Conservation (phyloP, 208 protist genomes). For the Wallacemonas sp. region DNA sequence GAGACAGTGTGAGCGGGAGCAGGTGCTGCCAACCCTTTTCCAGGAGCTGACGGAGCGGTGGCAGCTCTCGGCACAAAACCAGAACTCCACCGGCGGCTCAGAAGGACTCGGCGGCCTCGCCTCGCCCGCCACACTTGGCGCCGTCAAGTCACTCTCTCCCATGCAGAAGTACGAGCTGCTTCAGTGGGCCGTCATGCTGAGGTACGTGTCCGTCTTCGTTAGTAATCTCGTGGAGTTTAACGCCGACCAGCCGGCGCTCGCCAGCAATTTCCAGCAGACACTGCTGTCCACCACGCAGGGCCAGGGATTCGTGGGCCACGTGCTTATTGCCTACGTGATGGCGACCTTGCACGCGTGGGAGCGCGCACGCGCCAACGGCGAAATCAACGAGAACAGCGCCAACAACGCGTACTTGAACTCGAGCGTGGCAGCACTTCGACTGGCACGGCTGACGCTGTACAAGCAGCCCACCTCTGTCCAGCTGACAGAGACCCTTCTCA, state of each 20-base stretch:
- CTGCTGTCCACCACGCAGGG: constrained; percentile 21
- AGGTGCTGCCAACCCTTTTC: constrained; percentile 42
- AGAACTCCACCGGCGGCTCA: constrained; percentile 19
- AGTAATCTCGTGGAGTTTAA: constrained; percentile 80
- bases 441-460: constrained; percentile 72
- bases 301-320: constrained; percentile 50
- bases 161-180: constrained; percentile 58
- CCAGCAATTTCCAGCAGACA: constrained; percentile 38
- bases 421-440: constrained; percentile 26
- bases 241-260: constrained; percentile 24
- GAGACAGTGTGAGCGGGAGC: constrained; percentile 25
- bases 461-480: constrained; percentile 20
- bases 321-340: constrained; percentile 61
- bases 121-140: constrained; percentile 23
- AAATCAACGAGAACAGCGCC: constrained; percentile 7
- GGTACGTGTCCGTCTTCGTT: constrained; percentile 58
- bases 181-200: constrained; percentile 59
- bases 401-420: constrained; percentile 57
- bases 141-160: constrained; percentile 22
- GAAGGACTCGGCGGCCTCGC: constrained; percentile 36
- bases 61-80: constrained; percentile 30
- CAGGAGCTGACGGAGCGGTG: constrained; percentile 52
- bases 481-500: constrained; percentile 21
- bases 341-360: constrained; percentile 58
- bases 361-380: constrained; percentile 3